phyloP scores from a whole-genome alignment of 1,284 basidiomycete genomes.

The Neotropicomus parvogracilis region DNA sequence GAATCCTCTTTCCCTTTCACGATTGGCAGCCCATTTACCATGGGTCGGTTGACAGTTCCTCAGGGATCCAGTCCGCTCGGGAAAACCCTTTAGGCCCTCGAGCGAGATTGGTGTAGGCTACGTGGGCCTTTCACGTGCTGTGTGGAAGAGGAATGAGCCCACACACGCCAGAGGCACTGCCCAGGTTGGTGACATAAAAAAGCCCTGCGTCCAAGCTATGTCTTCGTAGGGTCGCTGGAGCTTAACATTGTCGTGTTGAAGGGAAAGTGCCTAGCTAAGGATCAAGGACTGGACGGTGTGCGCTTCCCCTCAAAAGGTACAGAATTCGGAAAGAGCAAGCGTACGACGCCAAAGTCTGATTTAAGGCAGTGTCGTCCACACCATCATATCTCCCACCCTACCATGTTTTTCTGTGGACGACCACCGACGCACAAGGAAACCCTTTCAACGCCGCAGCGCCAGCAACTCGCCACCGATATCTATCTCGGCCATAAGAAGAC shows the following conservation, averaged over 20 bases:
- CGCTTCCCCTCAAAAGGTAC: conserved; percentile 49
- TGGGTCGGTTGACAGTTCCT: conserved; percentile 41
- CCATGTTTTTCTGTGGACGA: too few relatives aligned
- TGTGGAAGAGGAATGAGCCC: conserved; percentile 47
- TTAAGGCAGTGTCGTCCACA: too few relatives aligned
- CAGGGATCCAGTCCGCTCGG: conserved; percentile 32
- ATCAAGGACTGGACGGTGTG: conserved; percentile 37
- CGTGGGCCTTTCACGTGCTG: conserved; percentile 48
- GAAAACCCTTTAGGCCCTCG: conserved; percentile 46
- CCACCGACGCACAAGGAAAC: too few relatives aligned
- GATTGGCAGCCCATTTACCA: conserved; percentile 36
- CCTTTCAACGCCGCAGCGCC: too few relatives aligned
- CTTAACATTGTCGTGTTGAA: conserved; percentile 17
- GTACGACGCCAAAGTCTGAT: conserved; percentile 54
- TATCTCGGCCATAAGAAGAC: too few relatives aligned
- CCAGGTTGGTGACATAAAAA: conserved; percentile 50
- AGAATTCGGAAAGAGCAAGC: conserved; percentile 58
- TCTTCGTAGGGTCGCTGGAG: conserved; percentile 47
- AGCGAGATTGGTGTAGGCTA: conserved; percentile 35
- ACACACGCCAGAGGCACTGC: conserved; percentile 45
- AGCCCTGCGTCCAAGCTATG: conserved; percentile 49
- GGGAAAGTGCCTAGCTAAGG: conserved; percentile 20
- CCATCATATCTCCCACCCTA: too few relatives aligned
- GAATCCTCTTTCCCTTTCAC: conserved; percentile 39
- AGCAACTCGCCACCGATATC: too few relatives aligned